Evolutionary conservation across 2,329 filamentous ascomycete genomes (phyloP), one percentile per base, ranked within the genome.

Genomic region (Botryotinia globosa): DNA sequence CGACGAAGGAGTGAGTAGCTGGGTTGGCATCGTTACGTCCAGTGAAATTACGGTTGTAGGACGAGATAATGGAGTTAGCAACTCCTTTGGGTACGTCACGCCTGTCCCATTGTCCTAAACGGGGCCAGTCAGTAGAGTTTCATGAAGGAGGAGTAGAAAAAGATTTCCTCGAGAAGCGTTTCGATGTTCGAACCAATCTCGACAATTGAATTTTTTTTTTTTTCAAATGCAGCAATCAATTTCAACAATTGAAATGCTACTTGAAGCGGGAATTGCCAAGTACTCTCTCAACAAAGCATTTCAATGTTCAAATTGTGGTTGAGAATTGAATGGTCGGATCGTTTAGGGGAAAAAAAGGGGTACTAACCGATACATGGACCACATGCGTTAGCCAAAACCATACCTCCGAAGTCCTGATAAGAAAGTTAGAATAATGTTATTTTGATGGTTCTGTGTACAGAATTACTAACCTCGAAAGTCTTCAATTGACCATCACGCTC

Each of bases 41-140:
- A 75, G 95, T 98, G 87, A 99, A 98, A 90, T 99, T 98, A 85
- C 96, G 94, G 92, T 99, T 99, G 91, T 98, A 99, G 42, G 96
- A 98, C 64, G 94, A 98, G 82, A 99, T 87, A 83, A 99, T 99
- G 10, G 94, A 97, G 90, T 99, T 99, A 80, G 94, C 87, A 79
- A 93, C 91, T 77, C 95, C 95, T 10, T 48, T 48, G 45, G 45
- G 45, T 48, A 98, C 94, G 79, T 98, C 95, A 77, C 86, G 87
- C 78, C 96, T 92, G 81, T 98, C 94, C 96, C 96, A 98, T 85
- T 98, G 95, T 74, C 93, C 94, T 32, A 32, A n/a, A n/a, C n/a
- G n/a, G n/a, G n/a, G n/a, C n/a, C n/a, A n/a, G n/a, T n/a, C n/a
- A n/a, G n/a, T n/a, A n/a, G n/a, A n/a, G n/a, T n/a, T n/a, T n/a